Evolutionary conservation across 2,329 filamentous ascomycete species (phyloP), one percentile per base, ranked within the genome.

Genomic region (Alternaria novae-zelandiae): DNA sequence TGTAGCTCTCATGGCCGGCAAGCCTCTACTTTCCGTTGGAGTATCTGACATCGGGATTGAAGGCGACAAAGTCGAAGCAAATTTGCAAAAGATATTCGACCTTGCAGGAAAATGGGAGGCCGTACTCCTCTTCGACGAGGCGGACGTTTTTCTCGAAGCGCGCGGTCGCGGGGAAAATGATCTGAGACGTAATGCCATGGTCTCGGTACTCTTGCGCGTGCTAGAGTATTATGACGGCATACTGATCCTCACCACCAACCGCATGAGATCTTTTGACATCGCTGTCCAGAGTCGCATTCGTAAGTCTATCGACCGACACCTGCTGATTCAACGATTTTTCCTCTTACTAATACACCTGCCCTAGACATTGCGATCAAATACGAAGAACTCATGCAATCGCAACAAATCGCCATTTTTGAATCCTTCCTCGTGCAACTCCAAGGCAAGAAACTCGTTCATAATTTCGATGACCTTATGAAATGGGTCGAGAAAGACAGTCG

Each of bases 91-190:
- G 15, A 3, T 50, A 2, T 50, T 50, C 21, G 47, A 26, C 9
- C 23, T 26, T 3, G 47, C 47, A 25, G 47, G 23, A 7, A 25
- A 30, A 11, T 50, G 47, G 47, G 47, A 50, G 2, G 47, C 47
- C n/a, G 26, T 50, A n/a, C 47, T 50, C 2, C 44, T 46, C 12
- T 46, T 46, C 20, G 21, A 46, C 7, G 20, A 71, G 20, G 67
- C 69, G 4, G 67, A 89, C 59, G 85, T 88, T 11, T 88, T 87
- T 72, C 83, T 89, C 6, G 84, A 87, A 74, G 74, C 36, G n/a
- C 36, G 36, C n/a, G 36, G 36, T 41, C 36, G 36, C n/a, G 36
- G 36, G 81, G 51, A 83, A 86, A 4, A 66, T n/a, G 69, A 68
- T 25, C 23, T 74, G 4, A 58, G 69, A 28, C 58, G 70, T 2